Percentiles rank a stretch among this genome's conserved stretches.
Conservation (phyloP, 2,329 filamentous ascomycete genomes). For the Meredithiella fracta region DNA sequence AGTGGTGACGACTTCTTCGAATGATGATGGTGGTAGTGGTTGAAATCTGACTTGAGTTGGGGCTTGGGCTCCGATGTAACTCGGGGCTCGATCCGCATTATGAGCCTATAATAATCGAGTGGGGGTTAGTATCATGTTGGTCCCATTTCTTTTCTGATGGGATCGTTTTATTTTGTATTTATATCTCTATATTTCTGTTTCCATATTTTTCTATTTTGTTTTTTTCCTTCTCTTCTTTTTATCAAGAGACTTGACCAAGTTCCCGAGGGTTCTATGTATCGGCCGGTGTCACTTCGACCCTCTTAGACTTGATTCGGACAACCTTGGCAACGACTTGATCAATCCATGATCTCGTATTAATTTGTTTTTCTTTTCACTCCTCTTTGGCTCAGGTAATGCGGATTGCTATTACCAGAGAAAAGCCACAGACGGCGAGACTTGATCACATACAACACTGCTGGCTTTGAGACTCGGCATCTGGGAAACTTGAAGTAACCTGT, state of each 20-base stretch:
- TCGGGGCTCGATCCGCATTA: slow-evolving; percentile 13
- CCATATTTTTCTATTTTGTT: neutral
- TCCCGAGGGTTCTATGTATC: too few species aligned
- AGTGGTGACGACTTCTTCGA: neutral
- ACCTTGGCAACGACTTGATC: too few species aligned
- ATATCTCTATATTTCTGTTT: neutral
- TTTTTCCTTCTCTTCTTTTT: slow-evolving; percentile 1
- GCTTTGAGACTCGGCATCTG: slow-evolving; percentile 25
- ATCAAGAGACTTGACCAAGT: neutral
- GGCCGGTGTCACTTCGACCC: too few species aligned
- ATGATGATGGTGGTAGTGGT: slow-evolving; percentile 9
- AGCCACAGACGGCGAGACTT: slow-evolving; percentile 18
- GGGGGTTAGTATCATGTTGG: neutral
- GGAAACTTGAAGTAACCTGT: slow-evolving; percentile 45
- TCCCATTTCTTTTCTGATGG: neutral
- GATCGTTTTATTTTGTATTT: neutral
- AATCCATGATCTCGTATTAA: too few species aligned
- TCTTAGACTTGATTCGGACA: too few species aligned
- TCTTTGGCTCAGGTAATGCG: slow-evolving; percentile 14
- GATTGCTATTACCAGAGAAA: slow-evolving; percentile 16
- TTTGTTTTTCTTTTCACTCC: slow-evolving; percentile 11
- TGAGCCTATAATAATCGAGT: slow-evolving; percentile 11
- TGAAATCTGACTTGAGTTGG: slow-evolving; percentile 11
- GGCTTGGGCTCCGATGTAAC: slow-evolving; percentile 5
- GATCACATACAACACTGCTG: slow-evolving; percentile 56